Evolutionary conservation across 2,329 filamentous ascomycete species (phyloP).

Genomic region (Ascochyta pisi): DNA sequence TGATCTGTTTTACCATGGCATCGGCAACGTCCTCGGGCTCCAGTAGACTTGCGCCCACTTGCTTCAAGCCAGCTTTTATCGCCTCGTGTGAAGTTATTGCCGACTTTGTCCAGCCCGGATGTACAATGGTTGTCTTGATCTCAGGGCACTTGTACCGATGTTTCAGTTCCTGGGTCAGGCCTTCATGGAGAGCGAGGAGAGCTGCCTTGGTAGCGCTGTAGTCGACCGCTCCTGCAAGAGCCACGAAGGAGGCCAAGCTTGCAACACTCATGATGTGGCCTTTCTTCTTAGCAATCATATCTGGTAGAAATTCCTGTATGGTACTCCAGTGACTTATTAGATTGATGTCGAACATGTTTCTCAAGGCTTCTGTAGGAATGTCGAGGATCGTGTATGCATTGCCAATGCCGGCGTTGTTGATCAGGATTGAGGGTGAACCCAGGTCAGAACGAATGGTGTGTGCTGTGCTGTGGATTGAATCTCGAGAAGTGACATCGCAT

Average conservation of each 20-base stretch:
- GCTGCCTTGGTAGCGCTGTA: constrained; percentile 47
- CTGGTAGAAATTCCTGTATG: constrained; percentile 47
- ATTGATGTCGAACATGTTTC: constrained; percentile 44
- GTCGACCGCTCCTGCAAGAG: constrained; percentile 43
- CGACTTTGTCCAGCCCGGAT: constrained; percentile 53
- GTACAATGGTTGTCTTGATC: constrained; percentile 53
- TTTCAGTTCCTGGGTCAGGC: constrained; percentile 50
- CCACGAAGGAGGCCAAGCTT: constrained; percentile 44
- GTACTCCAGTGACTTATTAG: constrained; percentile 47
- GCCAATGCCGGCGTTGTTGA: constrained; percentile 50
- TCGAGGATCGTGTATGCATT: constrained; percentile 44
- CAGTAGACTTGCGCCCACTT: constrained; percentile 42
- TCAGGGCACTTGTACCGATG: constrained; percentile 52
- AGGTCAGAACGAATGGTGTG: constrained; percentile 43
- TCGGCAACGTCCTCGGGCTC: constrained; percentile 51
- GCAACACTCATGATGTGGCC: constrained; percentile 47
- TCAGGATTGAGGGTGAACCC: constrained; percentile 42
- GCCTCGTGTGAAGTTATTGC: constrained; percentile 42
- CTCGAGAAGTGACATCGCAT: constrained; percentile 44
- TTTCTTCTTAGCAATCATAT: constrained; percentile 47
- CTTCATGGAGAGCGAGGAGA: constrained; percentile 44
- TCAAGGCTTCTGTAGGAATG: constrained; percentile 32
- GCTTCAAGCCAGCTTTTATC: constrained; percentile 42
- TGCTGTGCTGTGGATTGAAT: constrained; percentile 36
- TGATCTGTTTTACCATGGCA: constrained; percentile 54